Evolutionary conservation across 148 eudicot genomes (phyloP).

Genomic region (Diospyros lotus): DNA sequence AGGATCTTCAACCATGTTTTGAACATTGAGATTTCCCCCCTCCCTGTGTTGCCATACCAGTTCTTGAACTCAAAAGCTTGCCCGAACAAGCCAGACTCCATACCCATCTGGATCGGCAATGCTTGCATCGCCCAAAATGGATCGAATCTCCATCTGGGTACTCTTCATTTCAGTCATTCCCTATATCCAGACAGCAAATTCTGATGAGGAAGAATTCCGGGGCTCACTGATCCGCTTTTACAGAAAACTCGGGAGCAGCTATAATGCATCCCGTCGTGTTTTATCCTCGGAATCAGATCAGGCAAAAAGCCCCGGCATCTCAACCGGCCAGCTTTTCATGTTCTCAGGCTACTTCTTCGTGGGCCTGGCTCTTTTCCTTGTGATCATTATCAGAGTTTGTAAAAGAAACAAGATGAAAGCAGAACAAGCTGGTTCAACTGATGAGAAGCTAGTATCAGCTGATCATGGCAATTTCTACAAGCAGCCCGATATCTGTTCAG

Average conservation of each 20-base stretch:
- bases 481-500: not conserved
- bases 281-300: slow-evolving; percentile 30
- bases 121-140: slow-evolving; percentile 20
- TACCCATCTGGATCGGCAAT: not conserved
- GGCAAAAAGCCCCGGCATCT: slow-evolving; percentile 12
- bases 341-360: slow-evolving; percentile 25
- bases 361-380: slow-evolving; percentile 15
- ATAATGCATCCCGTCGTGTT: slow-evolving; percentile 1
- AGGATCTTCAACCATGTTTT: not conserved
- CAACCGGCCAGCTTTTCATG: slow-evolving; percentile 22
- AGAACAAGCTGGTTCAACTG: not conserved
- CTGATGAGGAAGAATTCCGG: slow-evolving; percentile 12
- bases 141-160: slow-evolving; percentile 21
- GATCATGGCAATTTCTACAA: not conserved
- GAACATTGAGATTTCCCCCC: not conserved
- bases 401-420: slow-evolving; percentile 7
- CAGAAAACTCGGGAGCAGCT: slow-evolving; percentile 16
- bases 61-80: not conserved
- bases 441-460: not conserved
- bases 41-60: no score
- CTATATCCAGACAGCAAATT: slow-evolving; percentile 15
- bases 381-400: slow-evolving; percentile 24
- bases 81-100: not conserved
- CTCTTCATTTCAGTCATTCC: slow-evolving; percentile 15
- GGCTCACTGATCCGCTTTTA: slow-evolving; percentile 20